These are phyloP conservation scores for Capronia epimyces DNA, from an alignment of 2,329 filamentous ascomycete genomes.

Conservation along the genomic window DNA sequence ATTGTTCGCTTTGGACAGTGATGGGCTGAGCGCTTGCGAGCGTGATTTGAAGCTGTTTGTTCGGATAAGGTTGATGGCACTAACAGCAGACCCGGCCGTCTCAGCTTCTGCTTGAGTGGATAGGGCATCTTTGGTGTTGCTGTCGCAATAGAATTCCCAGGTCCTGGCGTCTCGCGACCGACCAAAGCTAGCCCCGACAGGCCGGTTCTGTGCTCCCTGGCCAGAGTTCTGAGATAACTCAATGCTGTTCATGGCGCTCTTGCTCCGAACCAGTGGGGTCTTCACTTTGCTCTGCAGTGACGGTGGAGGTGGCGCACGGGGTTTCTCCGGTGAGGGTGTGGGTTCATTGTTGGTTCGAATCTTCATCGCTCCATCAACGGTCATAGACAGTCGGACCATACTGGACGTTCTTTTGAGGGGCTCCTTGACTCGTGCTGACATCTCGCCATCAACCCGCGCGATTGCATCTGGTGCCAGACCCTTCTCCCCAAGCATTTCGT, in stretches of 20 bases:
- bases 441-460: conserved; percentile 36
- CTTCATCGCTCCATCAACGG: conserved; percentile 85
- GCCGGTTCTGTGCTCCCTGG: conserved; percentile 7
- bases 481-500: conserved; percentile 25
- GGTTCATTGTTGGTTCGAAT: conserved; percentile 64
- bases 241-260: conserved; percentile 18
- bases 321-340: conserved; percentile 62
- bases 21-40: conserved; percentile 35
- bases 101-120: conserved; percentile 78
- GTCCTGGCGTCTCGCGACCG: conserved; percentile 80
- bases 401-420: conserved; percentile 35
- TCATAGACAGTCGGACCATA: conserved; percentile 70
- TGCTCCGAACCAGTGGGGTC: conserved; percentile 43
- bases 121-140: conserved; percentile 70
- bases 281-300: conserved; percentile 44
- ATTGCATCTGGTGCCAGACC: conserved; percentile 29
- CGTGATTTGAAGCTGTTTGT: conserved; percentile 58
- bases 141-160: conserved; percentile 88
- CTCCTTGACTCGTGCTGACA: conserved; percentile 32
- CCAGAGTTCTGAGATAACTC: conserved; percentile 19
- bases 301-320: conserved; percentile 45
- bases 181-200: conserved; percentile 53
- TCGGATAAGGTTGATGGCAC: conserved; percentile 73
- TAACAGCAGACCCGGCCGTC: conserved; percentile 69
- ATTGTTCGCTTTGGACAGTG: conserved; percentile 41